Conservation (phyloP, 1,284 basidiomycete species). For the Leccinum solheimii region DNA sequence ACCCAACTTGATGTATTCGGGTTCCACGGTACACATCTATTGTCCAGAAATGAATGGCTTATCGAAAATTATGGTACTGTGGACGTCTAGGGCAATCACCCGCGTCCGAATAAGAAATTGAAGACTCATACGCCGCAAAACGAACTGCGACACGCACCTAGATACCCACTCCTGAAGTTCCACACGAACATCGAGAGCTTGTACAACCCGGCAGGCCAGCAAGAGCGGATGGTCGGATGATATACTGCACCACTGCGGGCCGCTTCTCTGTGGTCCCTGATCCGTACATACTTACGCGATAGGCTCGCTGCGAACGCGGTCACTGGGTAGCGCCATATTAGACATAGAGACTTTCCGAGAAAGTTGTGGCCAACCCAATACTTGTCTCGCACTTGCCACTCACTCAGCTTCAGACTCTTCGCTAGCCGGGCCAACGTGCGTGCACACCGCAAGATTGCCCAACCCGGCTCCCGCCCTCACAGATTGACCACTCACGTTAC, state of each 20-base stretch:
- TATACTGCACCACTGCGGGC: slow-evolving; percentile 35
- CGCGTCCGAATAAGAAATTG: background rate
- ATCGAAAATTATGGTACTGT: background rate
- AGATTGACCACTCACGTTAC: background rate
- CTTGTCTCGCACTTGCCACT: too few species aligned
- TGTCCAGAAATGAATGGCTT: background rate
- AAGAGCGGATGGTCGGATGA: slow-evolving; percentile 28
- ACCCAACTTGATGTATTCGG: slow-evolving; percentile 39
- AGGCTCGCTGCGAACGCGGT: background rate
- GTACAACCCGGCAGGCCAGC: slow-evolving; percentile 35
- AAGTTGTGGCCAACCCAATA: background rate
- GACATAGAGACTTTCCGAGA: background rate
- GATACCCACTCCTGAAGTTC: slow-evolving; percentile 35
- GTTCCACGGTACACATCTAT: slow-evolving; percentile 40
- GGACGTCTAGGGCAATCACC: background rate
- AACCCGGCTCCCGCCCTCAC: too few species aligned
- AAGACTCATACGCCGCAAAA: background rate
- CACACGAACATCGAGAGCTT: slow-evolving; percentile 28
- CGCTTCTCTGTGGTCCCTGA: slow-evolving; percentile 31
- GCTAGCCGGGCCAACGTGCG: too few species aligned
- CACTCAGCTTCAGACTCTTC: too few species aligned
- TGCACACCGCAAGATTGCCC: too few species aligned
- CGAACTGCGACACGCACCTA: slow-evolving; percentile 20
- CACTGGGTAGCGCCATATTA: background rate
- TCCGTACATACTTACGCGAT: slow-evolving; percentile 6